phyloP scores from a whole-genome alignment of 768 basidiomycete species.

The Tricholoma sp. region DNA sequence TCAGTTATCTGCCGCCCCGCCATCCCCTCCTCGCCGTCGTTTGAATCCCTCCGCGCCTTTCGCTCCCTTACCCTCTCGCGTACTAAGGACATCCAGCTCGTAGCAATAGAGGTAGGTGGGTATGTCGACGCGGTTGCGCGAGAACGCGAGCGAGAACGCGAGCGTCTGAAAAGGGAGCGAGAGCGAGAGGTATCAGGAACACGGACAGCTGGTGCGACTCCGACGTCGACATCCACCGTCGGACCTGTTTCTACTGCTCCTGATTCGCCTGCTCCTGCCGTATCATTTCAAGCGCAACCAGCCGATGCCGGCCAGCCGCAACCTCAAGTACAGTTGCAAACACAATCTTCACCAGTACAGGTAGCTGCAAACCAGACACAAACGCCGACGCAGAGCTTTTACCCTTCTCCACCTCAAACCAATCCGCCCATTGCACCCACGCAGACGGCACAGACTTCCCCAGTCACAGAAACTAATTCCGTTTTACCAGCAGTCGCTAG shows the following conservation, averaged over 20 bases:
- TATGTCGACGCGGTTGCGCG: conserved; percentile 75
- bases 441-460: conserved; percentile 13
- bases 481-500: neutral
- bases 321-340: conserved; percentile 23
- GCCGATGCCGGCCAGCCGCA: conserved; percentile 3
- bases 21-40: conserved; percentile 23
- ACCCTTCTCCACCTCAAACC: conserved; percentile 60
- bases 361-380: conserved; percentile 13
- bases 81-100: conserved; percentile 42
- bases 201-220: conserved; percentile 25
- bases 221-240: conserved; percentile 5
- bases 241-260: neutral
- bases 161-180: conserved; percentile 63
- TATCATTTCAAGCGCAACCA: conserved; percentile 5
- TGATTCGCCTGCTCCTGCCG: conserved; percentile 10
- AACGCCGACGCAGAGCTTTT: conserved; percentile 36
- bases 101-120: conserved; percentile 56
- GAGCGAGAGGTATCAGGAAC: conserved; percentile 38
- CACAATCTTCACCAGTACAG: conserved; percentile 6
- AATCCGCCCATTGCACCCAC: conserved; percentile 24
- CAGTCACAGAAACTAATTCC: conserved; percentile 4
- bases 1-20: conserved; percentile 9
- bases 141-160: conserved; percentile 75
- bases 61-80: conserved; percentile 49
- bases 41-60: conserved; percentile 35